Conservation (phyloP, 2,329 filamentous ascomycete species). For the Septoria linicola region DNA sequence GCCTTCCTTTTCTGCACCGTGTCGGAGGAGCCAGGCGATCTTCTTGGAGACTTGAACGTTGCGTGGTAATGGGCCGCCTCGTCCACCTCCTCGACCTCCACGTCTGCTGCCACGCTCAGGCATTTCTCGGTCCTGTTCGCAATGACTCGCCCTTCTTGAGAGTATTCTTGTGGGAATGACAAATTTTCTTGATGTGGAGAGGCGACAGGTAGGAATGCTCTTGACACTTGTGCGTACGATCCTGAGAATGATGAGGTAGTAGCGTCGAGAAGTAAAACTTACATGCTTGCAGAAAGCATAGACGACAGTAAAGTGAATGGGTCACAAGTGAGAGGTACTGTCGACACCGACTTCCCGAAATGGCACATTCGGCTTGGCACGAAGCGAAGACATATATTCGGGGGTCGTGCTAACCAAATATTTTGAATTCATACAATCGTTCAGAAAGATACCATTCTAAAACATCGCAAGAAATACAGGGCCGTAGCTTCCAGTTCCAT, state of each 20-base stretch:
- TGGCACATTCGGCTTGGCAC: too few species aligned
- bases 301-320: background rate
- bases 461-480: too few species aligned
- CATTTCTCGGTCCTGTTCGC: background rate
- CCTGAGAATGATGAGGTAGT: too few species aligned
- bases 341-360: background rate
- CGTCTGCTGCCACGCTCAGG: constrained; percentile 7
- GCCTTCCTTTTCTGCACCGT: constrained; percentile 61
- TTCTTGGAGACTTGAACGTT: constrained; percentile 38
- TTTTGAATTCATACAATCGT: too few species aligned
- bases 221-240: too few species aligned
- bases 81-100: constrained; percentile 10
- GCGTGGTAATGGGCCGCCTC: constrained; percentile 25
- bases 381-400: too few species aligned
- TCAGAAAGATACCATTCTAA: too few species aligned
- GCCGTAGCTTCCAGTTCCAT: too few species aligned
- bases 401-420: too few species aligned
- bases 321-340: background rate
- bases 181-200: background rate
- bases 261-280: too few species aligned
- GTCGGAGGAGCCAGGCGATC: constrained; percentile 55
- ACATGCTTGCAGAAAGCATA: constrained; percentile 1
- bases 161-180: background rate
- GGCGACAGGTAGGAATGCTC: too few species aligned
- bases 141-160: too few species aligned